Percentiles rank a stretch among this genome's conserved stretches.
Conservation (phyloP, 305 asterid species). For the Caryopteris hybrid region DNA sequence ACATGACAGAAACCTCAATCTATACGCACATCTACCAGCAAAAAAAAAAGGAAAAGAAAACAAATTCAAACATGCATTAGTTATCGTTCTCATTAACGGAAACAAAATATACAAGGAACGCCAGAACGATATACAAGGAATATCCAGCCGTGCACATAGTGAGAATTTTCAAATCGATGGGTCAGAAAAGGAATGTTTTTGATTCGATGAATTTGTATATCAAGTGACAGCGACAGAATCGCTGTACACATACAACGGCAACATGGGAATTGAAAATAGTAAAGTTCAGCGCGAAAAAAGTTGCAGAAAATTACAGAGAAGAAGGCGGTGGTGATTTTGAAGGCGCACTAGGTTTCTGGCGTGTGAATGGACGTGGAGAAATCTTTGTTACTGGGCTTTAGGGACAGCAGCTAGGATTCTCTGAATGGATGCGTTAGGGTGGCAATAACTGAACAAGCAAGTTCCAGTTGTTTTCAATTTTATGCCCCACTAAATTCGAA, state of each 20-base stretch:
- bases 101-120: not conserved
- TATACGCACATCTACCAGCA: not conserved
- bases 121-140: not conserved
- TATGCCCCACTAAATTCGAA: no score
- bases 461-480: no score
- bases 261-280: not conserved
- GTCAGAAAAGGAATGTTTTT: not conserved
- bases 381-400: not conserved
- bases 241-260: not conserved
- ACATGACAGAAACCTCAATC: not conserved
- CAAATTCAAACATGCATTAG: constrained; percentile 10
- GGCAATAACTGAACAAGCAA: not conserved
- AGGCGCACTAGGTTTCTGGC: not conserved
- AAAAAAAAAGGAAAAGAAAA: no score
- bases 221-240: not conserved
- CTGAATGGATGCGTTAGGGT: not conserved
- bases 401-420: not conserved
- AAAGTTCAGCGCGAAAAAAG: constrained; percentile 2
- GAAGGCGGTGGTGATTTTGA: constrained; percentile 14
- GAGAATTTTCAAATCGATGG: not conserved
- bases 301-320: constrained; percentile 15
- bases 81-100: not conserved
- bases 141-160: not conserved
- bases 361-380: not conserved
- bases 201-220: constrained; percentile 8